These are phyloP conservation scores for Polychytrium aggregatum DNA, from an alignment of 192 early-diverging fungal species.

Conservation along the genomic window DNA sequence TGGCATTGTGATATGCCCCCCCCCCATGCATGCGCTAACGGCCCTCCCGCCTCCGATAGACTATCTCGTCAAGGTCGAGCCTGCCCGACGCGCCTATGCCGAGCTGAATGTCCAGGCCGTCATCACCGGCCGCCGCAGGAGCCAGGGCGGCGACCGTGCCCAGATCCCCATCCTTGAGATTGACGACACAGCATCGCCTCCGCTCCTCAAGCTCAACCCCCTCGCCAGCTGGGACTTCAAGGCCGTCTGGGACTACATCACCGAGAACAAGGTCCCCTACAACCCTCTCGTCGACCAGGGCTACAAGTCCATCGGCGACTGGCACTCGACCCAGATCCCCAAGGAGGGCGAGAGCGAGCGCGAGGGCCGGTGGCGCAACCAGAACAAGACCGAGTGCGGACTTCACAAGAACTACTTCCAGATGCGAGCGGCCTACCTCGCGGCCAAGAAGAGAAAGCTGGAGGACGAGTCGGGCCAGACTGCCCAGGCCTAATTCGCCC, in stretches of 20 bases:
- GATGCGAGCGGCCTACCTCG: constrained; percentile 71
- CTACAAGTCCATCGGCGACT: constrained; percentile 88
- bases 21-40: background rate
- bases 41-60: constrained; percentile 46
- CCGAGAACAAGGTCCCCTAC: constrained; percentile 79
- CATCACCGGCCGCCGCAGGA: constrained; percentile 78
- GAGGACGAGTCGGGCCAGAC: too few relatives aligned
- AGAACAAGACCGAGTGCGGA: constrained; percentile 88
- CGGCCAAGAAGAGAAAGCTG: constrained; percentile 67
- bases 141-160: constrained; percentile 73
- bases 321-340: constrained; percentile 74
- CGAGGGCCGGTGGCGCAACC: constrained; percentile 77
- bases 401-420: constrained; percentile 95
- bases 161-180: constrained; percentile 70
- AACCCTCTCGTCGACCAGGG: constrained; percentile 80
- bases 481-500: too few relatives aligned
- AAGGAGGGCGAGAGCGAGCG: constrained; percentile 62
- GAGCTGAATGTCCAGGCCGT: constrained; percentile 62
- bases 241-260: constrained; percentile 76
- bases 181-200: constrained; percentile 52
- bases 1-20: too few relatives aligned
- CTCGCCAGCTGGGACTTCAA: constrained; percentile 85
- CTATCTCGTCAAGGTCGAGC: constrained; percentile 91
- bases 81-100: constrained; percentile 73
- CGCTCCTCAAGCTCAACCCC: constrained; percentile 82